phyloP scores from a whole-genome alignment of 2,329 filamentous ascomycete genomes.

The Cladosporium velox region DNA sequence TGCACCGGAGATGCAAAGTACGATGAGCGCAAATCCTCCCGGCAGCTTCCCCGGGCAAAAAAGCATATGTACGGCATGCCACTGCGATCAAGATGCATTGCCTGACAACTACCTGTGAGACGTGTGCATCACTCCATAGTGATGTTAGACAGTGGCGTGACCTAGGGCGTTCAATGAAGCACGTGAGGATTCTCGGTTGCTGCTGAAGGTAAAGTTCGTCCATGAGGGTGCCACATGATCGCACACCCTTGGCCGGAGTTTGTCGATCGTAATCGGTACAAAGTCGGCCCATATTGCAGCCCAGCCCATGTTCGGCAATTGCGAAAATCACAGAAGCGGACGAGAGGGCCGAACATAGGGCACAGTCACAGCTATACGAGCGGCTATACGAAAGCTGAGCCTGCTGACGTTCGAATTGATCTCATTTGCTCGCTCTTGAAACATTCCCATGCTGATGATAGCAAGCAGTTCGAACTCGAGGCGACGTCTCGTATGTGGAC shows the following conservation, averaged over 20 bases:
- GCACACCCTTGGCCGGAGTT: neutral
- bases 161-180: neutral
- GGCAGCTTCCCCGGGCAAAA: neutral
- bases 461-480: neutral
- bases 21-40: neutral
- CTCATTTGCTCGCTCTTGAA: neutral
- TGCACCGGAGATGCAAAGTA: neutral
- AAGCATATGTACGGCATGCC: neutral
- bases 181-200: neutral
- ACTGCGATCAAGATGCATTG: neutral
- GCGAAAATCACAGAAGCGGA: neutral
- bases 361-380: neutral
- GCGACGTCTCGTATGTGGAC: neutral
- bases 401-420: neutral
- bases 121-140: neutral
- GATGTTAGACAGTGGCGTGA: neutral
- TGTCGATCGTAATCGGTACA: neutral
- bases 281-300: neutral
- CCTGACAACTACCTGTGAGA: neutral
- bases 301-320: neutral
- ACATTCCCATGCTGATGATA: neutral
- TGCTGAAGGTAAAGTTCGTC: neutral
- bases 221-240: neutral
- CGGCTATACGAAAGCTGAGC: neutral
- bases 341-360: neutral